These are phyloP conservation scores for Clathrus columnatus DNA, from an alignment of 768 basidiomycete species.

Conservation along the genomic window DNA sequence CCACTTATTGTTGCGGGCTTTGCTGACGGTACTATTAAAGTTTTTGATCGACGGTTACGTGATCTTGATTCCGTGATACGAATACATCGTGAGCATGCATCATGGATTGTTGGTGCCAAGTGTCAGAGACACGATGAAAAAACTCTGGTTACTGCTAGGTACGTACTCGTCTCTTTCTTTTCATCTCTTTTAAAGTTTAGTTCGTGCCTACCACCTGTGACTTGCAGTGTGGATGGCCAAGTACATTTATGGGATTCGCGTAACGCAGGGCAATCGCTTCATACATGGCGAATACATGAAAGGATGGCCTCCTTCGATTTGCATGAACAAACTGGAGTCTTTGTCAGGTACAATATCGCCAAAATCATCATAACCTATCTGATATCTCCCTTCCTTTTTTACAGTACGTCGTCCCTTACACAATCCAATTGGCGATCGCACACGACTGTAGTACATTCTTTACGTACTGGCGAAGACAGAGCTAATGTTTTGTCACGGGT, in stretches of 20 bases:
- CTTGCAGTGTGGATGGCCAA: constrained; percentile 71
- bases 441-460: constrained; percentile 43
- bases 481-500: constrained; percentile 34
- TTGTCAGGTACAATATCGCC: constrained; percentile 40
- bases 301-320: constrained; percentile 83
- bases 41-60: constrained; percentile 87
- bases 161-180: constrained; percentile 16
- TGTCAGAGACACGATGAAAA: constrained; percentile 63
- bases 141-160: constrained; percentile 86
- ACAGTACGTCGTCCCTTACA: constrained; percentile 52
- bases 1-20: constrained; percentile 85
- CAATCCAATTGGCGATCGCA: constrained; percentile 54
- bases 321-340: constrained; percentile 73
- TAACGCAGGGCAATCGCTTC: constrained; percentile 44
- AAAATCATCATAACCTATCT: neutral
- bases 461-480: constrained; percentile 28
- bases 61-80: constrained; percentile 77
- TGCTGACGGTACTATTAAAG: constrained; percentile 80
- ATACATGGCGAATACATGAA: constrained; percentile 55
- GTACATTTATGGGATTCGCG: constrained; percentile 90
- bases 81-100: constrained; percentile 64
- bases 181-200: neutral
- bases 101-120: constrained; percentile 87
- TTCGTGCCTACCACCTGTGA: neutral
- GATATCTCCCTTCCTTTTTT: neutral